Evolutionary conservation across 805 yeast species (phyloP).

Genomic region (Starmerella kuoi): DNA sequence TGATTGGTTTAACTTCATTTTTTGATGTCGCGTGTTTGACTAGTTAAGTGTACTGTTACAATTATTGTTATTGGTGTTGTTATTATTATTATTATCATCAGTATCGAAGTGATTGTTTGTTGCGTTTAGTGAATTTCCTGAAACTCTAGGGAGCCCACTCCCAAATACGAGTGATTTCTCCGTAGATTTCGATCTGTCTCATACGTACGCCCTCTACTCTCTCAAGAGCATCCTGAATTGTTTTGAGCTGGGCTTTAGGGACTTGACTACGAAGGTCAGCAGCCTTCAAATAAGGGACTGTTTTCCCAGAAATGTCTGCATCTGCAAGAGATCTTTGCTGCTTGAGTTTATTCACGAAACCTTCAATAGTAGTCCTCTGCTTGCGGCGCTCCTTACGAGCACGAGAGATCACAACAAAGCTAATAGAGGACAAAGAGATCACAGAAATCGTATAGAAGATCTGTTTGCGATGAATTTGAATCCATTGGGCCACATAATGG

Average conservation of each 20-base stretch:
- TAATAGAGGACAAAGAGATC: background rate
- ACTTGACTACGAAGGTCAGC: slow-evolving; percentile 13
- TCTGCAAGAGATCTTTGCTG: slow-evolving; percentile 18
- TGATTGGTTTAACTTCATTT: too few relatives aligned
- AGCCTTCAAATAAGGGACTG: slow-evolving; percentile 13
- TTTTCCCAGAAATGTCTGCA: slow-evolving; percentile 15
- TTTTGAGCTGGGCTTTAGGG: slow-evolving; percentile 40
- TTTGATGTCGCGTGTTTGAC: too few relatives aligned
- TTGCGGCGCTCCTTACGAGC: slow-evolving; percentile 3
- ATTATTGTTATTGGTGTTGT: too few relatives aligned
- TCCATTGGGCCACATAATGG: slow-evolving; percentile 13
- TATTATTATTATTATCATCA: too few relatives aligned
- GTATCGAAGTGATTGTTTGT: too few relatives aligned
- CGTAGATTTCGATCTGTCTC: slow-evolving; percentile 58
- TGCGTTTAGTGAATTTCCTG: too few relatives aligned
- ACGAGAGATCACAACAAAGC: background rate
- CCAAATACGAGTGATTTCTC: slow-evolving; percentile 81
- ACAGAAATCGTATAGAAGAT: background rate
- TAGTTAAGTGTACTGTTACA: too few relatives aligned
- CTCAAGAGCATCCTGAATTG: slow-evolving; percentile 46
- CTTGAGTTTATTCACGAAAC: slow-evolving; percentile 8
- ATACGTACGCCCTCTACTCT: slow-evolving; percentile 52
- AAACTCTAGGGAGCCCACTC: slow-evolving; percentile 59
- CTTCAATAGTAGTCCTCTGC: slow-evolving; percentile 8
- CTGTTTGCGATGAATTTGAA: slow-evolving; percentile 9